Evolutionary conservation across 2,329 filamentous ascomycete species (phyloP).

Genomic region (Drechslerella stenobrocha): DNA sequence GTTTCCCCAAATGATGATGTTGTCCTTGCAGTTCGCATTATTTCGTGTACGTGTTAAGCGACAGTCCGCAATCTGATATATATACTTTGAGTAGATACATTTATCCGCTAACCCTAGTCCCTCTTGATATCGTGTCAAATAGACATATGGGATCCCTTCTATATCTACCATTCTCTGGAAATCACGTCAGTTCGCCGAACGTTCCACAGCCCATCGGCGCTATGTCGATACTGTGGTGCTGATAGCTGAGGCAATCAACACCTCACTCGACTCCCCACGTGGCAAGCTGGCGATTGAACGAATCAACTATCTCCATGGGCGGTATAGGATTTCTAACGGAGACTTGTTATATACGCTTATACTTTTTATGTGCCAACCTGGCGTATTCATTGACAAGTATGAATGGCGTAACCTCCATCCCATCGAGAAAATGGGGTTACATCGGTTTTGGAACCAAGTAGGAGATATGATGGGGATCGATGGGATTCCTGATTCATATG

Average conservation of each 20-base stretch:
- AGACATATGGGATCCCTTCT: slow-evolving; percentile 64
- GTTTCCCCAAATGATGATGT: slow-evolving; percentile 62
- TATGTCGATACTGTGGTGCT: slow-evolving; percentile 61
- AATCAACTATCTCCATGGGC: slow-evolving; percentile 67
- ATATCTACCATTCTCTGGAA: slow-evolving; percentile 60
- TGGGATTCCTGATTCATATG: slow-evolving; percentile 58
- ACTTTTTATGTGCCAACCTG: slow-evolving; percentile 68
- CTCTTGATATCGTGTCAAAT: no score
- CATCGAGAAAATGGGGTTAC: slow-evolving; percentile 69
- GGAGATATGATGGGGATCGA: slow-evolving; percentile 71
- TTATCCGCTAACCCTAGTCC: no score
- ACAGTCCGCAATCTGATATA: no score
- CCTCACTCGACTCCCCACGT: slow-evolving; percentile 58
- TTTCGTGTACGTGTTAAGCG: slow-evolving; percentile 63
- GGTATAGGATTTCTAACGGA: slow-evolving; percentile 63
- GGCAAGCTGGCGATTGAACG: slow-evolving; percentile 63
- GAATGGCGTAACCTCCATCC: slow-evolving; percentile 72
- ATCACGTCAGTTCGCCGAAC: slow-evolving; percentile 60
- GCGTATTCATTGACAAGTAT: slow-evolving; percentile 65
- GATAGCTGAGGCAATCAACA: slow-evolving; percentile 59
- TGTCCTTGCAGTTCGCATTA: slow-evolving; percentile 63
- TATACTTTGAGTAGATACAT: no score
- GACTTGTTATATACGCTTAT: slow-evolving; percentile 69
- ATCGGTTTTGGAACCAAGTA: slow-evolving; percentile 71
- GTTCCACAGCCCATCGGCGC: slow-evolving; percentile 60